Evolutionary conservation across 2,329 filamentous ascomycete genomes (phyloP).

Genomic region (Sporothrix sp.): DNA sequence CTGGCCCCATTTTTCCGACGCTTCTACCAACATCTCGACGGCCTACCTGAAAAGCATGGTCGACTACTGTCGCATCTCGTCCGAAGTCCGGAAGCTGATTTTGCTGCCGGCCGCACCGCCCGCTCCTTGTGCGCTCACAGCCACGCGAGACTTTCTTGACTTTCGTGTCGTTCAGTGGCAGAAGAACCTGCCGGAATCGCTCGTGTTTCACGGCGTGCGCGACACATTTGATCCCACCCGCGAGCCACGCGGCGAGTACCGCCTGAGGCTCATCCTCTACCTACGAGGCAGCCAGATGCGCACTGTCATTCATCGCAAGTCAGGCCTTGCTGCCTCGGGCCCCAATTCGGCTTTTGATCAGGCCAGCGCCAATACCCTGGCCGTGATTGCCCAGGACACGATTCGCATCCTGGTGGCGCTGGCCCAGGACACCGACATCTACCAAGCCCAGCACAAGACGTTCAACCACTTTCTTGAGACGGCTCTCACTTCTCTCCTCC

Average conservation of each 20-base stretch:
- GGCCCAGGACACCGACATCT: neutral
- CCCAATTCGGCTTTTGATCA: neutral
- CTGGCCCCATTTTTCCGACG: neutral
- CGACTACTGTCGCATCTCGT: conserved; percentile 4
- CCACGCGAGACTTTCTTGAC: conserved; percentile 1
- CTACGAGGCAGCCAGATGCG: conserved; percentile 2
- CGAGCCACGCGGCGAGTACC: conserved; percentile 1
- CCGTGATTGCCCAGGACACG: neutral
- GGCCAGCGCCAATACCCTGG: neutral
- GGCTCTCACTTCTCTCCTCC: neutral
- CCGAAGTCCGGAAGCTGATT: neutral
- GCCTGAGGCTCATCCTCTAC: neutral
- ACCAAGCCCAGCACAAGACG: conserved; percentile 2
- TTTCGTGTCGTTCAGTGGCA: conserved; percentile 4
- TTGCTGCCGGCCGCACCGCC: neutral
- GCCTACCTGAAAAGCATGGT: conserved; percentile 2
- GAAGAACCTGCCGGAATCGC: neutral
- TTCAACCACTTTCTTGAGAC: conserved; percentile 4
- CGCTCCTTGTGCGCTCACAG: neutral
- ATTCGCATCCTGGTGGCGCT: neutral
- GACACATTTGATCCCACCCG: neutral
- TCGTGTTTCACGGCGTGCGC: neutral
- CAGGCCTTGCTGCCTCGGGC: neutral
- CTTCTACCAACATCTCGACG: neutral
- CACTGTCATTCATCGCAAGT: neutral